A percentile compares a stretch with the other conserved stretches of the same genome.
phyloP scores from a whole-genome alignment of 345 rosid species.

The Citrus glauca region DNA sequence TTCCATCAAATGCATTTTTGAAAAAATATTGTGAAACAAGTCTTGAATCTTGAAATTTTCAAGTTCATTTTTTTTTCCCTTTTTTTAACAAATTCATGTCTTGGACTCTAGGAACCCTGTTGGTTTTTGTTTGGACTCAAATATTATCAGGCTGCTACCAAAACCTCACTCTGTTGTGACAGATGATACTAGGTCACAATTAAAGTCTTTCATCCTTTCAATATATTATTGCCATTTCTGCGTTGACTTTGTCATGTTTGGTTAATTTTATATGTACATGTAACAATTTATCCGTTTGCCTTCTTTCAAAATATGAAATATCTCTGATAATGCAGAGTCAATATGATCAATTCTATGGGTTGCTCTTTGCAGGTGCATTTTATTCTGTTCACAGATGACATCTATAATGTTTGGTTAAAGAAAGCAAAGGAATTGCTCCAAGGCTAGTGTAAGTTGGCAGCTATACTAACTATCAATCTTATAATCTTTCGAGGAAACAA shows the following conservation, averaged over 20 bases:
- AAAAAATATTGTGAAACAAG: background rate
- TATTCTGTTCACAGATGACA: constrained; percentile 57
- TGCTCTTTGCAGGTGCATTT: constrained; percentile 61
- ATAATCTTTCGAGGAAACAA: background rate
- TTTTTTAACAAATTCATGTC: background rate
- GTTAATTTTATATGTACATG: no score
- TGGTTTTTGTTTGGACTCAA: no score
- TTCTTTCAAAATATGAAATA: background rate
- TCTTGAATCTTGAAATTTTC: background rate
- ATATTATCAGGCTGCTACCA: no score
- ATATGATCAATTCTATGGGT: background rate
- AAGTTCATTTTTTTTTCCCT: no score
- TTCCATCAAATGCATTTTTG: no score
- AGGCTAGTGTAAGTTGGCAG: constrained; percentile 8
- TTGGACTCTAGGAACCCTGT: background rate
- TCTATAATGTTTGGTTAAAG: constrained; percentile 53
- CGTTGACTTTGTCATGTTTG: no score
- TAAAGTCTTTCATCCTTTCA: no score
- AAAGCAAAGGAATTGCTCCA: constrained; percentile 57
- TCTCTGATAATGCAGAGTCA: background rate
- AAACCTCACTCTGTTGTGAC: no score
- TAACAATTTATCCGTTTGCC: background rate
- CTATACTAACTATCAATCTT: background rate
- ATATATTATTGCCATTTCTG: no score
- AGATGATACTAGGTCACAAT: no score